Base-by-base conservation (phyloP, 2,329 filamentous ascomycete genomes). In the Lachnum nothofagi region DNA sequence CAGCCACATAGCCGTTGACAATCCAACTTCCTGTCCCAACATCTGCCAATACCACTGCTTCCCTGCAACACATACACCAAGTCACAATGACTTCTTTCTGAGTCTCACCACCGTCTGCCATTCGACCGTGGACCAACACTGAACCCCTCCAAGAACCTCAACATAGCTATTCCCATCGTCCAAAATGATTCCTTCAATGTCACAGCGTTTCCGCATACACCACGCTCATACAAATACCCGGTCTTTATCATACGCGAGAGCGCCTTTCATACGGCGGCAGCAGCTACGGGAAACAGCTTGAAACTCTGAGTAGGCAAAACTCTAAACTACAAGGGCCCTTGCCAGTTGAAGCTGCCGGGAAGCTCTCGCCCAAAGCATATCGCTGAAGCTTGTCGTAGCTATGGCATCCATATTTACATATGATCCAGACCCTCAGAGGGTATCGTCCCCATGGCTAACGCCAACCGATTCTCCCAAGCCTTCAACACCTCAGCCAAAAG, bases 391-490 rank as follows among this genome's bases (percentile, higher is more conserved):
- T n/a, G 16, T 37, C 37, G 20, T 40, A 20, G 17, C 29, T 53
- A 94, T 93, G 88, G 91, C 93, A 50, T 96, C 91, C 10, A 88
- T 98, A 59, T 98, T 98, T 67, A 96, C 91, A 0, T 98, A 88
- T 65, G 89, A 96, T 54, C 83, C 88, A 2, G 86, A 95, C 57
- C 88, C 90, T 39, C 88, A 88, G 2, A 77, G 88, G 66, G 89
- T 97, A 29, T 85, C 87, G 12, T 97, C 91, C 16, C 93, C 93
- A 14, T 98, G 93, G 93, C 78, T 85, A 44, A 80, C 75, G 9
- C 77, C 83, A 31, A 61, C 57, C 0, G 71, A 74, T 35, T 55
- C 58, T 6, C 57, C 62, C 6, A 64, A 62, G 44, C 41, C 60
- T 9, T 54, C 60, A 44, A 60, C 61, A 27, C 52, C 60, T 23